These are phyloP conservation scores for Pseudonitzschia multiseries DNA, from an alignment of 108 stramenopile genomes.

Conservation along the genomic window DNA sequence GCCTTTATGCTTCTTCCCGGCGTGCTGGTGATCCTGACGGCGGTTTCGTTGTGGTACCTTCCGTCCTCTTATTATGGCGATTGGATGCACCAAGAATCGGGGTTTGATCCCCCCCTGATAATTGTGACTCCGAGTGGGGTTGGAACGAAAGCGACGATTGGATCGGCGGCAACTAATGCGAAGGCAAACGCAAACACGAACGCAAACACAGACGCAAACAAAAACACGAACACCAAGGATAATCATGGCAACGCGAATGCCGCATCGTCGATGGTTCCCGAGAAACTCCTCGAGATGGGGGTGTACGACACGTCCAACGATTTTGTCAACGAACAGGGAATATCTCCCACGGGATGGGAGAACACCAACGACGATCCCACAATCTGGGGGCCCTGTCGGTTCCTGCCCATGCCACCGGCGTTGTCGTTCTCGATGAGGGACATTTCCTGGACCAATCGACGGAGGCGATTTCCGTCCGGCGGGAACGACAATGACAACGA, in stretches of 20 bases:
- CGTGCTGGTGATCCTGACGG: neutral
- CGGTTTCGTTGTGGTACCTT: neutral
- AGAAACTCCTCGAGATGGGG: constrained; percentile 24
- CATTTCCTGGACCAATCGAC: neutral
- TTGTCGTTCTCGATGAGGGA: neutral
- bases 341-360: constrained; percentile 41
- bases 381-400: constrained; percentile 55
- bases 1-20: neutral
- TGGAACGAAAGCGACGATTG: neutral
- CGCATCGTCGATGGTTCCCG: constrained; percentile 9
- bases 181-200: neutral
- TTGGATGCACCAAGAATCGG: neutral
- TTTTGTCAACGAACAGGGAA: constrained; percentile 36
- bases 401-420: neutral
- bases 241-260: neutral
- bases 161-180: neutral
- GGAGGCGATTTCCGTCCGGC: neutral
- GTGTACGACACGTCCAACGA: constrained; percentile 27
- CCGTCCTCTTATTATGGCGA: neutral
- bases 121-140: neutral
- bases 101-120: too few relatives aligned
- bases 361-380: constrained; percentile 10
- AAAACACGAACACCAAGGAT: neutral
- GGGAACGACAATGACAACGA: neutral
- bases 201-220: neutral